Evolutionary conservation across 2,329 filamentous ascomycete genomes (phyloP).

Genomic region (Cytospora paraplurivora): DNA sequence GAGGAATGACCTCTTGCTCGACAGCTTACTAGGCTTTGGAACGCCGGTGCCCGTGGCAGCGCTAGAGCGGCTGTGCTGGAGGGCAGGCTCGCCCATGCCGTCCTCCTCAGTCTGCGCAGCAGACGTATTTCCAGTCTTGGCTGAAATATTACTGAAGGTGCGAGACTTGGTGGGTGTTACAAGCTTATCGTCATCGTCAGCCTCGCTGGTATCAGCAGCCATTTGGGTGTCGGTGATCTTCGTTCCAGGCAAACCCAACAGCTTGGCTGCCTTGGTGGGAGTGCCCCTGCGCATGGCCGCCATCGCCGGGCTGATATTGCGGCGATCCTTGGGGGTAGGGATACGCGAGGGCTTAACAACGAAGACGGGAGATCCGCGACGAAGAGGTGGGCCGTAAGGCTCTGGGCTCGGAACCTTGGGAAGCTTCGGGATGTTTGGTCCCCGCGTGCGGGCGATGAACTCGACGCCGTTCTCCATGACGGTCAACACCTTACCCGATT

Average conservation of each 20-base stretch:
- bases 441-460: slow-evolving; percentile 3
- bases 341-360: slow-evolving; percentile 16
- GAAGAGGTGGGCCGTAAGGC: slow-evolving; percentile 2
- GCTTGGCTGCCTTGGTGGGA: slow-evolving; percentile 22
- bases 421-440: slow-evolving; percentile 9
- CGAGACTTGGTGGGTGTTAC: slow-evolving; percentile 14
- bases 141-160: not conserved
- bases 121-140: not conserved
- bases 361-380: not conserved
- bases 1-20: slow-evolving; percentile 13
- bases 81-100: not conserved
- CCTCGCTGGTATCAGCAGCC: not conserved
- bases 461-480: slow-evolving; percentile 14
- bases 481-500: slow-evolving; percentile 25
- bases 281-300: slow-evolving; percentile 21
- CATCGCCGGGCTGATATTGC: slow-evolving; percentile 12
- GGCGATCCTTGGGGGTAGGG: slow-evolving; percentile 6
- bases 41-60: not conserved
- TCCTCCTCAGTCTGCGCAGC: not conserved
- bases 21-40: not conserved
- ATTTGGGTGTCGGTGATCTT: not conserved
- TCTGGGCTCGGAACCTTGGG: not conserved
- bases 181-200: not conserved
- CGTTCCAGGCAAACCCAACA: slow-evolving; percentile 19
- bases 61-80: not conserved